Evolutionary conservation across 768 basidiomycete species (phyloP).

Genomic region (Collybia sordida): DNA sequence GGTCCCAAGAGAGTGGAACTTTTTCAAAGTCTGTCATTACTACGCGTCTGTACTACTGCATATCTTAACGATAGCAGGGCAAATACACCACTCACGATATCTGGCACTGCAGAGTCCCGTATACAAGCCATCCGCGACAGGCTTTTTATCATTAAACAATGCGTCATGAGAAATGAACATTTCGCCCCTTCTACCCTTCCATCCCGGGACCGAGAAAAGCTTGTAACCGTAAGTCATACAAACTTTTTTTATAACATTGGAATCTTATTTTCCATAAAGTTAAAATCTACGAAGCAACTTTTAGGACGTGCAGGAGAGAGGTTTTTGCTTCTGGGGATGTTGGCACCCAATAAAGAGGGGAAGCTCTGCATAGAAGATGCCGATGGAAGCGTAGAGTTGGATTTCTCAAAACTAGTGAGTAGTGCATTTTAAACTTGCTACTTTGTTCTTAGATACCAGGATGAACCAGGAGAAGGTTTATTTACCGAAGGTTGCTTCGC

Average conservation of each 20-base stretch:
- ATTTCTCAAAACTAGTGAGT: conserved; percentile 82
- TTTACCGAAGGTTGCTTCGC: conserved; percentile 97
- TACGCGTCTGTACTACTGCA: not conserved
- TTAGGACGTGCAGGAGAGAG: conserved; percentile 87
- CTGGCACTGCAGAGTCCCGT: conserved; percentile 82
- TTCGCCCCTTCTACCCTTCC: conserved; percentile 95
- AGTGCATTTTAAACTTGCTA: conserved; percentile 1
- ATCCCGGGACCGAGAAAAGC: conserved; percentile 80
- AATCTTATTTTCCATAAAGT: conserved; percentile 37
- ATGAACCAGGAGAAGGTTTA: conserved; percentile 91
- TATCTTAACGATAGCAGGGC: conserved; percentile 37
- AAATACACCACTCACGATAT: conserved; percentile 57
- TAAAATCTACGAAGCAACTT: conserved; percentile 95
- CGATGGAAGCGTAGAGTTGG: conserved; percentile 86
- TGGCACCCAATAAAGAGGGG: conserved; percentile 87
- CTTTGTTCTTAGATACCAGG: conserved; percentile 35
- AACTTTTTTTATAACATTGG: not conserved
- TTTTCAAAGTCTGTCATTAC: conserved; percentile 73
- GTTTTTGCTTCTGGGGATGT: conserved; percentile 93
- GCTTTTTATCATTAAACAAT: conserved; percentile 89
- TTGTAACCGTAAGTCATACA: conserved; percentile 70
- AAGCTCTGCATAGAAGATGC: conserved; percentile 90
- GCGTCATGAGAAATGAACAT: conserved; percentile 92
- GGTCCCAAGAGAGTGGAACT: conserved; percentile 81
- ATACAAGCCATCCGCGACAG: conserved; percentile 80